Evolutionary conservation across 768 basidiomycete genomes (phyloP).

Genomic region (Imleria badia): DNA sequence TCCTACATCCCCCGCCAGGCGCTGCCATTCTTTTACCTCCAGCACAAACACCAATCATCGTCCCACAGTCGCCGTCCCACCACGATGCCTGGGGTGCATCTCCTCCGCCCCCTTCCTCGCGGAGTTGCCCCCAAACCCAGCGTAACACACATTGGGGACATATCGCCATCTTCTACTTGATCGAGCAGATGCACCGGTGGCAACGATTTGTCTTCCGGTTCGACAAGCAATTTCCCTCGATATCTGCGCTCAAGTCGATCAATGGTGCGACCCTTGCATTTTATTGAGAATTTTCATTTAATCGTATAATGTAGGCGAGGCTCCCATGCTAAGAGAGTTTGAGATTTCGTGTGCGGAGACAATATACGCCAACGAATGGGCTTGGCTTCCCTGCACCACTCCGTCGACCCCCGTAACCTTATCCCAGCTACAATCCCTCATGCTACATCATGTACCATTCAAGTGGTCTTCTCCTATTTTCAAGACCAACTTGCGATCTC

Average conservation of each 20-base stretch:
- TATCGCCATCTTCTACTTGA: slow-evolving; percentile 75
- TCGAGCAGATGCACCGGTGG: slow-evolving; percentile 82
- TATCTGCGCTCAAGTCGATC: slow-evolving; percentile 71
- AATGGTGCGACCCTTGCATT: slow-evolving; percentile 46
- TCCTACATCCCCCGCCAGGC: slow-evolving; percentile 31
- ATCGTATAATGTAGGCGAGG: slow-evolving; percentile 49
- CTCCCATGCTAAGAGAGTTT: slow-evolving; percentile 72
- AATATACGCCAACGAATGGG: slow-evolving; percentile 62
- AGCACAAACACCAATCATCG: slow-evolving; percentile 44
- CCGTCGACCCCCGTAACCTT: slow-evolving; percentile 37
- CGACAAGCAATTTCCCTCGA: slow-evolving; percentile 72
- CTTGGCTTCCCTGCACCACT: slow-evolving; percentile 64
- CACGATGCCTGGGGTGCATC: slow-evolving; percentile 42
- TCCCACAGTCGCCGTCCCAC: slow-evolving; percentile 44
- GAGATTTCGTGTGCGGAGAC: slow-evolving; percentile 74
- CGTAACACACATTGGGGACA: slow-evolving; percentile 75
- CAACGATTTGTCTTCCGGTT: slow-evolving; percentile 78
- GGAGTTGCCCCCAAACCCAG: slow-evolving; percentile 33
- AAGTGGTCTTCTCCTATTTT: slow-evolving; percentile 78
- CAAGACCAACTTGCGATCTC: slow-evolving; percentile 51
- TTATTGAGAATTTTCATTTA: neutral
- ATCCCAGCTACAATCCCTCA: slow-evolving; percentile 54
- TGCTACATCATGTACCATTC: slow-evolving; percentile 72
- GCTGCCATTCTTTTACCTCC: slow-evolving; percentile 34
- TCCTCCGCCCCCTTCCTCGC: slow-evolving; percentile 26